Base-by-base conservation (phyloP, 1,139 yeast genomes). In the Geotrichum siamense region DNA sequence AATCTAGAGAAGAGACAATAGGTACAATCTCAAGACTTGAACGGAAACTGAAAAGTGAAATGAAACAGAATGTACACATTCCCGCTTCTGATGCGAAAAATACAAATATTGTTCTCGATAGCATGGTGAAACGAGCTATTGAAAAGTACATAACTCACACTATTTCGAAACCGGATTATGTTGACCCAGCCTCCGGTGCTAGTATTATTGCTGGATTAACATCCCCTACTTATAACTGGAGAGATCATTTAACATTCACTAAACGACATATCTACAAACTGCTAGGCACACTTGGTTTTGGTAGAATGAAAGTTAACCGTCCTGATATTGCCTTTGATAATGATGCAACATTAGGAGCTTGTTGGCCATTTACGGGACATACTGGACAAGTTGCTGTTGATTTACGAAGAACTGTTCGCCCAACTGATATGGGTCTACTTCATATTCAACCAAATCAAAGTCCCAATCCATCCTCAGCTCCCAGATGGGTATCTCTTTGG, bases 361-460 rank as follows among this genome's bases (percentile, higher is more conserved):
- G 68, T 48, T 64, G 69, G 69, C 61, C 68, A 20, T 57, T 64
- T 41, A 51, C 56, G 9, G 67, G 68, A 1, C 41, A 47, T 2
- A 31, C 44, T 12, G 68, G 67, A 9, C 51, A 45, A 6, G 49
- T 64, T 28, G 67, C 58, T 0, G 49, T 64, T 17, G 40, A 48
- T 8, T 50, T 64, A 27, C 58, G 64, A 1, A 49, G 52, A 5
- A 49, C 50, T 9, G 54, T 59, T 17, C 41, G 39, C 22, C 49
- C 60, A 5, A 53, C 60, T 3, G 61, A 60, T 13, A 47, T 64
- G 13, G 59, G 61, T 2, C 36, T 64, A 4, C 58, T 59, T 30
- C 68, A 64, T 45, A 56, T 58, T 3, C 54, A 54, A 12, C 51
- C 51, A 12, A 51, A 54, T n/a, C 52, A 54, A 32, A 53, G 62